Evolutionary conservation across 768 basidiomycete species (phyloP).

Genomic region (Rhodotorula paludigena): DNA sequence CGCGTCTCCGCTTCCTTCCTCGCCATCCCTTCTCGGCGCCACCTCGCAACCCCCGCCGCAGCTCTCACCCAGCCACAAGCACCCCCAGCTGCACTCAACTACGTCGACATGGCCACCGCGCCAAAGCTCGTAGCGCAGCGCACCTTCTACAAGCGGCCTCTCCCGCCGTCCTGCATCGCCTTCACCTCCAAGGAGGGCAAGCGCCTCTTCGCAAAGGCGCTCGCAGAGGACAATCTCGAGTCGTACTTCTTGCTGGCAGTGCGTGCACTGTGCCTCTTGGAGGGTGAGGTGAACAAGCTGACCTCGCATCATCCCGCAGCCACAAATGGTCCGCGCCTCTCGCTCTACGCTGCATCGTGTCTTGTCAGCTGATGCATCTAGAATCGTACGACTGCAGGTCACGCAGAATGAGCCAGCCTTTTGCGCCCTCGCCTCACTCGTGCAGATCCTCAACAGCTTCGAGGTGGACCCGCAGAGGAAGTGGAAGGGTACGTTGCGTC

Average conservation of each 20-base stretch:
- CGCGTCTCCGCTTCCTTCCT: no score
- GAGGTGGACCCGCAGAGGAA: conserved; percentile 40
- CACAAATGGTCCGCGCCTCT: neutral
- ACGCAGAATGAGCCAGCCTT: conserved; percentile 42
- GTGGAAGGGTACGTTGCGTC: no score
- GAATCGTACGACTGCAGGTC: neutral
- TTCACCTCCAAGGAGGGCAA: conserved; percentile 34
- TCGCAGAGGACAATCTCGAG: conserved; percentile 35
- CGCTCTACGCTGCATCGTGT: no score
- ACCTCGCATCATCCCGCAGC: neutral
- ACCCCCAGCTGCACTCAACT: no score
- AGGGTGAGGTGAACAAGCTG: fast-evolving
- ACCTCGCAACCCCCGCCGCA: no score
- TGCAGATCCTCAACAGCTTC: conserved; percentile 41
- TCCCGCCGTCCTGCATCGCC: conserved; percentile 33
- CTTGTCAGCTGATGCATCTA: neutral
- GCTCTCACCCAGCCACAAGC: no score
- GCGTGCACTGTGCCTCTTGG: neutral
- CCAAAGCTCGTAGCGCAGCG: conserved; percentile 8
- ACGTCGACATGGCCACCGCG: neutral
- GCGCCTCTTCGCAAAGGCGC: conserved; percentile 22
- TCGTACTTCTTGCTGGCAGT: conserved; percentile 37
- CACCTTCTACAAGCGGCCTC: conserved; percentile 39
- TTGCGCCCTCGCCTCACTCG: conserved; percentile 40
- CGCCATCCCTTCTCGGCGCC: no score